Evolutionary conservation across 495 filamentous ascomycete species (phyloP).

Genomic region (Podospora bellae-mahoneyi): DNA sequence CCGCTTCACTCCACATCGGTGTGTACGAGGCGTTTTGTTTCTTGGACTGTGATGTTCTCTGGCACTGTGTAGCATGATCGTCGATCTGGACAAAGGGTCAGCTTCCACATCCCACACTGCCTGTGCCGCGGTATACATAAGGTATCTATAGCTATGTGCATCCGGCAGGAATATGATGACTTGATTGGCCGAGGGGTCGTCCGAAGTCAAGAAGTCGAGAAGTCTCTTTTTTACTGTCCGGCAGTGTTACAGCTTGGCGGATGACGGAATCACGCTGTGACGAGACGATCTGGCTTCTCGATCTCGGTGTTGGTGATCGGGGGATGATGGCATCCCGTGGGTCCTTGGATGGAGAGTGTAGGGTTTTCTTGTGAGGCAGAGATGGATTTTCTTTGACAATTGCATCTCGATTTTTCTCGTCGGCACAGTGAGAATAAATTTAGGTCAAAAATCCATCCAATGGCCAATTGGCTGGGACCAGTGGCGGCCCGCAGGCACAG

Average conservation of each 20-base stretch:
- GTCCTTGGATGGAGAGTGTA: neutral
- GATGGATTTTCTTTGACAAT: neutral
- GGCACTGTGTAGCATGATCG: neutral
- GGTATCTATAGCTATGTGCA: neutral
- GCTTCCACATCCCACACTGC: neutral
- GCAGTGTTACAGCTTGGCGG: neutral
- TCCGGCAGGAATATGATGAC: neutral
- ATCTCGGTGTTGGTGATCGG: constrained; percentile 1
- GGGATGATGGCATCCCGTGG: neutral
- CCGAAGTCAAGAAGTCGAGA: neutral
- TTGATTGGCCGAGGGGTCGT: neutral
- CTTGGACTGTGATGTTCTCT: neutral
- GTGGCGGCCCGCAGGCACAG: constrained; percentile 4
- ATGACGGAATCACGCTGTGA: neutral
- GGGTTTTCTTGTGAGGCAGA: neutral
- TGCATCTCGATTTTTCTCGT: constrained; percentile 4
- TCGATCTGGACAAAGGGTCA: neutral
- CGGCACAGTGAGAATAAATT: neutral
- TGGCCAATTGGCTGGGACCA: constrained; percentile 17
- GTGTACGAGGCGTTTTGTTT: neutral
- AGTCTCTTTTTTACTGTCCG: neutral
- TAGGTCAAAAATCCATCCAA: neutral
- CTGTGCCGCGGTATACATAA: neutral
- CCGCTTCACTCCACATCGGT: neutral
- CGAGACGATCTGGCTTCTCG: neutral